Evolutionary conservation across 78 protist genomes (phyloP).

Genomic region (Dictyostelium brefeldianum): DNA sequence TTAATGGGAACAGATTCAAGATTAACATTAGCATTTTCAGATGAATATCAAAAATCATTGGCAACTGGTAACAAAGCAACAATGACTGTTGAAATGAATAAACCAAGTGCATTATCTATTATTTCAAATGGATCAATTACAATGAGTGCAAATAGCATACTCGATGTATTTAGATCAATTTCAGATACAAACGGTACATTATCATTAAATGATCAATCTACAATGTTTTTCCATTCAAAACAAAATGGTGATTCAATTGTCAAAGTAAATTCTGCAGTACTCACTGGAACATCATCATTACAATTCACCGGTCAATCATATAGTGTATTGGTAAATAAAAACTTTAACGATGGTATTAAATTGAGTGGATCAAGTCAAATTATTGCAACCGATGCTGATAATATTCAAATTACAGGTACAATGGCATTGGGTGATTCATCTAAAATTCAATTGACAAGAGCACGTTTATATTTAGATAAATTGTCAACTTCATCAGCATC

Average conservation of each 20-base stretch:
- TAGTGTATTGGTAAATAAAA: not conserved
- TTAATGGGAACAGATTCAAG: not conserved
- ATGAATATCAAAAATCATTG: not conserved
- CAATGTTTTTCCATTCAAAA: not conserved
- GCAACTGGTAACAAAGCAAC: not conserved
- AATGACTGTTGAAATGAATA: not conserved
- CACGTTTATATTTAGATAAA: slow-evolving; percentile 7
- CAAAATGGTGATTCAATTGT: not conserved
- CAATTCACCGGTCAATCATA: not conserved
- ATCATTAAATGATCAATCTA: not conserved
- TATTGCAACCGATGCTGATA: not conserved
- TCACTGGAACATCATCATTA: not conserved
- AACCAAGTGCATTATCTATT: not conserved
- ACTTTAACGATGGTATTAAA: not conserved
- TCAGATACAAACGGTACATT: not conserved
- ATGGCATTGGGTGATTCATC: not conserved
- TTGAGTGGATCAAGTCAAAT: not conserved
- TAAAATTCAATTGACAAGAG: not conserved
- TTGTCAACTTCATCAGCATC: not conserved
- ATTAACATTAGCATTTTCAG: not conserved
- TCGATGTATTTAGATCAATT: not conserved
- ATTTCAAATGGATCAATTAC: not conserved
- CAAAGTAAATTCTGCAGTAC: not conserved
- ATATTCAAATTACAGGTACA: not conserved
- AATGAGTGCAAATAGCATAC: not conserved